Evolutionary conservation across 2,329 filamentous ascomycete genomes (phyloP).

Genomic region (Pezicula neosporulosa): DNA sequence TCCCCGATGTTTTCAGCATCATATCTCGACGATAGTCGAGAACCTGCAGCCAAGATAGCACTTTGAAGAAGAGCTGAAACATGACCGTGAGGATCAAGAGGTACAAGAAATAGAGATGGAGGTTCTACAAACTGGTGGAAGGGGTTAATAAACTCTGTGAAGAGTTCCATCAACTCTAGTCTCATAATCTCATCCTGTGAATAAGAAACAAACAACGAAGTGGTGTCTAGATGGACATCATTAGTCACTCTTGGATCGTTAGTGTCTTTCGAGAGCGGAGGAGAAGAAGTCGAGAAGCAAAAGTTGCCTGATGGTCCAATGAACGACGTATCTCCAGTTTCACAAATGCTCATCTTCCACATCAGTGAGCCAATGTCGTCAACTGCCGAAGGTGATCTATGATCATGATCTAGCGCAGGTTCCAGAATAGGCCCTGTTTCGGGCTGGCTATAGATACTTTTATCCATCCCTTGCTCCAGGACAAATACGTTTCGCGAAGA

Average conservation of each 20-base stretch:
- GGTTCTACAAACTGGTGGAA: conserved; percentile 3
- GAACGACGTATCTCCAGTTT: conserved; percentile 1
- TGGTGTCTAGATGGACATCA: neutral
- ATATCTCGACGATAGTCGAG: neutral
- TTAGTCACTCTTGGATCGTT: neutral
- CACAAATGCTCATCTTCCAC: conserved; percentile 3
- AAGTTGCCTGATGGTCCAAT: conserved; percentile 6
- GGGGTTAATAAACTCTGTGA: conserved; percentile 1
- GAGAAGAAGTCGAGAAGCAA: neutral
- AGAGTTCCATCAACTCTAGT: neutral
- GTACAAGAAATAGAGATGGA: neutral
- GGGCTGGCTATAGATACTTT: neutral
- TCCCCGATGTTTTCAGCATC: neutral
- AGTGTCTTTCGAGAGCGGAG: neutral
- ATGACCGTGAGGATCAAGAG: neutral
- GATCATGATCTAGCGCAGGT: neutral
- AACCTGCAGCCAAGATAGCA: conserved; percentile 2
- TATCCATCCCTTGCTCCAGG: neutral
- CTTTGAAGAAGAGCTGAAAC: neutral
- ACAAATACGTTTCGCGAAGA: no score
- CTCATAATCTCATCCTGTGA: neutral
- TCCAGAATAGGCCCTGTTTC: neutral
- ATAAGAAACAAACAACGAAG: neutral
- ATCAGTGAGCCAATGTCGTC: conserved; percentile 1
- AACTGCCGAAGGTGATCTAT: neutral